Evolutionary conservation across 495 filamentous ascomycete genomes (phyloP).

Genomic region (Parathielavia hyrcaniae): DNA sequence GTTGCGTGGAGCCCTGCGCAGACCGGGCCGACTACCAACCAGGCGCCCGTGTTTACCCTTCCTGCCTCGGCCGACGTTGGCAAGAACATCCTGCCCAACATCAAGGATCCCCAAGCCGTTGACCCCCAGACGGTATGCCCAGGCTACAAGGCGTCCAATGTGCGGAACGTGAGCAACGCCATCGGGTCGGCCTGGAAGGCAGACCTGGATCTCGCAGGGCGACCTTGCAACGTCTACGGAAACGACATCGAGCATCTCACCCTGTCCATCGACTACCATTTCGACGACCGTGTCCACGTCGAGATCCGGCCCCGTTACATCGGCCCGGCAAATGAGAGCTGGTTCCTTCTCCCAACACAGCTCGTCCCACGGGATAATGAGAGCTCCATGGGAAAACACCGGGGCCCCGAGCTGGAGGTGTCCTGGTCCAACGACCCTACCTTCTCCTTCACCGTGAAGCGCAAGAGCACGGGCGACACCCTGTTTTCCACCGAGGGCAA

Average conservation of each 20-base stretch:
- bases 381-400: slow-evolving; percentile 35
- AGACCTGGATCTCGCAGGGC: slow-evolving; percentile 58
- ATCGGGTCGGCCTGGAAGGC: slow-evolving; percentile 59
- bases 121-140: slow-evolving; percentile 68
- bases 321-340: slow-evolving; percentile 56
- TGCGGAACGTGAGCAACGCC: slow-evolving; percentile 42
- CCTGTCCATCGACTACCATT: slow-evolving; percentile 66
- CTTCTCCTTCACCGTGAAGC: slow-evolving; percentile 67
- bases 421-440: slow-evolving; percentile 57
- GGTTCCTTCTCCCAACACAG: slow-evolving; percentile 60
- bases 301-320: slow-evolving; percentile 67
- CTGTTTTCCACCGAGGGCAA: slow-evolving; percentile 69
- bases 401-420: slow-evolving; percentile 49
- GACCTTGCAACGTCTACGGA: slow-evolving; percentile 66
- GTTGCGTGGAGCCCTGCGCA: background rate
- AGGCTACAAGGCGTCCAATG: slow-evolving; percentile 64
- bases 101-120: slow-evolving; percentile 64
- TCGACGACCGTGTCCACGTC: slow-evolving; percentile 64
- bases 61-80: slow-evolving; percentile 54
- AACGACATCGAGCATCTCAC: slow-evolving; percentile 59
- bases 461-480: slow-evolving; percentile 55
- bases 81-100: slow-evolving; percentile 58
- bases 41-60: slow-evolving; percentile 33
- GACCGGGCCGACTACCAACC: background rate
- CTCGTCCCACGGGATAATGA: slow-evolving; percentile 53